Evolutionary conservation across 2,329 filamentous ascomycete species (phyloP), one percentile per base, ranked within the genome.

Genomic region (Colletotrichum limetticola): DNA sequence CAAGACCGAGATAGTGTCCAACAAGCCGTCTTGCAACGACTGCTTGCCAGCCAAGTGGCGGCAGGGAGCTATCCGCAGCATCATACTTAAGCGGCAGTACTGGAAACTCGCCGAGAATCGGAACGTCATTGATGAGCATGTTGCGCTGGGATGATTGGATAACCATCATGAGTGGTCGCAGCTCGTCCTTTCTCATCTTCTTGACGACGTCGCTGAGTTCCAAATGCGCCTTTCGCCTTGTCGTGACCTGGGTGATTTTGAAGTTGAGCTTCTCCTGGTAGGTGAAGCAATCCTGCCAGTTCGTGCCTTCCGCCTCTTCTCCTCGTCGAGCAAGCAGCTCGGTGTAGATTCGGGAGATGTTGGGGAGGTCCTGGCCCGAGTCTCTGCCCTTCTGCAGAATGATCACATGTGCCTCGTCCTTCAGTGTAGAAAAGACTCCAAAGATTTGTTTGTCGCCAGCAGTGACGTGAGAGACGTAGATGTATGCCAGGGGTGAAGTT

Each of bases 371-470:
- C 78, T 97, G 93, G 1, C 85, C 88, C 6, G 91, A 89, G 76
- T 98, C 95, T 76, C 92, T 92, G 58, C 89, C 91, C 78, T 92
- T 93, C 79, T 97, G 95, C 49, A 98, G 88, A n/a, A 98, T 93
- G 63, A 98, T 88, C 63, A 99, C 90, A 78, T 98, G 91, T 0
- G 95, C 97, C 77, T 97, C 91, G 14, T 91, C 89, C 75, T 90
- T 92, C 0, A 91, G 90, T 0, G 95, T 96, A 0, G 96, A 98
- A 82, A 99, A 98, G 5, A 99, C 82, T 1, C 95, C 95, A 81
- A 98, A 98, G 64, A 99, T 92, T 79, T 99, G 95, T 46, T 95
- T 90, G 71, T 99, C 96, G 3, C 95, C 95, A 14, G 95, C 92
- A 57, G 93, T 92, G 78, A 99, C 93, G 82, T 99, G 97, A 70